Percentiles rank a stretch among this genome's conserved stretches.
phyloP scores from a whole-genome alignment of 352 stramenopile species.

The Elongisporangium senticosum region DNA sequence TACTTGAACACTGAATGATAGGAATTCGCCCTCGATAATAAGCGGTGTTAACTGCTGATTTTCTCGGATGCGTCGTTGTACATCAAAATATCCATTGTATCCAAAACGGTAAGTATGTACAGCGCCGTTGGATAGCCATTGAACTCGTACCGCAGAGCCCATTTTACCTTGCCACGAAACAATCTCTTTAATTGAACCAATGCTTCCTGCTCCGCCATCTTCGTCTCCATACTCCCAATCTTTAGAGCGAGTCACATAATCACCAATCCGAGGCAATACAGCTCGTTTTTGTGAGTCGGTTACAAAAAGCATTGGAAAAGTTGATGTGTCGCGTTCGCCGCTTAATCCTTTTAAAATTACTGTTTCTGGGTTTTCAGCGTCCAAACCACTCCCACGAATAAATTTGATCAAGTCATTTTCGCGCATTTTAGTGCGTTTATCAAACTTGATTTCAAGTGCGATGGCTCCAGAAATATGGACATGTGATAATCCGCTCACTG shows the following conservation, averaged over 20 bases:
- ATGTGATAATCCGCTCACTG: background rate
- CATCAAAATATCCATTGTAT: constrained; percentile 51
- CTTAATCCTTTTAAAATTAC: constrained; percentile 26
- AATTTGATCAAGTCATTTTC: constrained; percentile 27
- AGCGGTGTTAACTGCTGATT: constrained; percentile 23
- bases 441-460: constrained; percentile 67
- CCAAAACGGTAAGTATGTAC: constrained; percentile 60
- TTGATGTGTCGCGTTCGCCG: constrained; percentile 19
- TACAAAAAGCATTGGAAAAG: constrained; percentile 34
- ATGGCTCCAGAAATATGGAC: constrained; percentile 43
- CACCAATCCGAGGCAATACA: constrained; percentile 28
- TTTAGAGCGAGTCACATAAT: constrained; percentile 49
- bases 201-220: constrained; percentile 53
- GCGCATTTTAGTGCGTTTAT: constrained; percentile 45
- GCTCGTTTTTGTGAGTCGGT: constrained; percentile 20
- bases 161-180: constrained; percentile 41
- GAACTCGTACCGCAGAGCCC: constrained; percentile 51
- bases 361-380: background rate
- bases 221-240: constrained; percentile 76
- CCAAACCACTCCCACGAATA: background rate
- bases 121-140: constrained; percentile 33
- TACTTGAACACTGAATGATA: constrained; percentile 31
- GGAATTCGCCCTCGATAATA: constrained; percentile 32
- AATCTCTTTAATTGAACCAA: constrained; percentile 50
- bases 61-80: constrained; percentile 15